Conservation (phyloP, 2,329 filamentous ascomycete species). For the Botrytis elliptica region DNA sequence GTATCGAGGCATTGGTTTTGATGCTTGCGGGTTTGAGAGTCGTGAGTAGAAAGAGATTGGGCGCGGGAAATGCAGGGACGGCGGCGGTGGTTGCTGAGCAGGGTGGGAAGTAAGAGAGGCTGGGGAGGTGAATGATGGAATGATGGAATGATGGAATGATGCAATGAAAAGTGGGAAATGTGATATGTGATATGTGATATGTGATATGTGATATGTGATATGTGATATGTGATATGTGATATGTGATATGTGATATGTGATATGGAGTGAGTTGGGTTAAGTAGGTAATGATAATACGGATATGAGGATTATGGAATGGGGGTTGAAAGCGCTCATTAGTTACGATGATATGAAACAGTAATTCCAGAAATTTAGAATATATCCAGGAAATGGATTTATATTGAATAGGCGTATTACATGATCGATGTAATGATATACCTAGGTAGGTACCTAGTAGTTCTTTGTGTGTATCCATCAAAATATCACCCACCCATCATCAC, state of each 20-base stretch:
- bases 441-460: too few species aligned
- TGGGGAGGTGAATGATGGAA: background rate
- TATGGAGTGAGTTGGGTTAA: too few species aligned
- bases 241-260: too few species aligned
- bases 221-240: too few species aligned
- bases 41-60: slow-evolving; percentile 52
- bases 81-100: background rate
- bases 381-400: background rate
- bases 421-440: background rate
- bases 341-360: background rate
- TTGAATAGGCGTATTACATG: background rate
- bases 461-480: background rate
- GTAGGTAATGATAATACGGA: background rate
- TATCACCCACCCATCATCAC: background rate
- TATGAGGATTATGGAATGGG: background rate
- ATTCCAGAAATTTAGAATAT: background rate
- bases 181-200: too few species aligned
- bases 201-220: too few species aligned
- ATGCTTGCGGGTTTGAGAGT: slow-evolving; percentile 56
- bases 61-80: background rate
- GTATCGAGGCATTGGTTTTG: slow-evolving; percentile 52
- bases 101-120: background rate
- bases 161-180: too few species aligned
- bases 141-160: too few species aligned
- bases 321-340: background rate